These are phyloP conservation scores for Mentha longifolia DNA, from an alignment of 257 asterid species.

Conservation along the genomic window DNA sequence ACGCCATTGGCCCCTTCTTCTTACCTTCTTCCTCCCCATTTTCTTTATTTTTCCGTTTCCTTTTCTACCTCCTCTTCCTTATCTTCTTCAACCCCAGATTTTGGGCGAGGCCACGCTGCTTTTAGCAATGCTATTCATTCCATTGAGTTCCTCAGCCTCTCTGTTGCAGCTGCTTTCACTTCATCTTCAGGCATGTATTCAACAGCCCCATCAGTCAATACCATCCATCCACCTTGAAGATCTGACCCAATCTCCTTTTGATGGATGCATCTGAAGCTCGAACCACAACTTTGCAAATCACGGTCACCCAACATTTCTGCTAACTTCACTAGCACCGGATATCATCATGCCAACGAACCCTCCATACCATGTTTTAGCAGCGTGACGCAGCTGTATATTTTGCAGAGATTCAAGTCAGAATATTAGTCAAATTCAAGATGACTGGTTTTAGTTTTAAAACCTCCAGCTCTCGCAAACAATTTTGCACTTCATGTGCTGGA, in stretches of 20 bases:
- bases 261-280: conserved; percentile 90
- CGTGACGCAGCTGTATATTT: conserved; percentile 72
- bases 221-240: conserved; percentile 93
- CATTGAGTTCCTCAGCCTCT: conserved; percentile 85
- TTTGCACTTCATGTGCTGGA: background rate
- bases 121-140: conserved; percentile 82
- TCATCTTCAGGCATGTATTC: conserved; percentile 97
- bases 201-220: conserved; percentile 82
- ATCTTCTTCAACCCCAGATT: conserved; percentile 53
- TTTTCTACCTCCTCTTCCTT: conserved; percentile 43
- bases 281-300: conserved; percentile 92
- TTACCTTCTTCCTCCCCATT: conserved; percentile 50
- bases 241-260: conserved; percentile 84
- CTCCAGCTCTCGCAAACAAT: background rate
- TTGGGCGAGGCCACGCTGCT: conserved; percentile 84
- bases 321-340: conserved; percentile 94
- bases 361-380: conserved; percentile 96
- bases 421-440: background rate
- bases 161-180: conserved; percentile 85
- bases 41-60: conserved; percentile 25
- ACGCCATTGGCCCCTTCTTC: conserved; percentile 69
- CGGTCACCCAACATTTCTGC: conserved; percentile 94
- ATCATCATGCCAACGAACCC: conserved; percentile 96
- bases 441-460: background rate
- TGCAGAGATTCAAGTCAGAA: too few species aligned